A percentile compares a stretch with the other conserved stretches of the same genome.
Evolutionary conservation across 2,329 filamentous ascomycete species (phyloP).

Genomic region (Fusarium verrucosum): DNA sequence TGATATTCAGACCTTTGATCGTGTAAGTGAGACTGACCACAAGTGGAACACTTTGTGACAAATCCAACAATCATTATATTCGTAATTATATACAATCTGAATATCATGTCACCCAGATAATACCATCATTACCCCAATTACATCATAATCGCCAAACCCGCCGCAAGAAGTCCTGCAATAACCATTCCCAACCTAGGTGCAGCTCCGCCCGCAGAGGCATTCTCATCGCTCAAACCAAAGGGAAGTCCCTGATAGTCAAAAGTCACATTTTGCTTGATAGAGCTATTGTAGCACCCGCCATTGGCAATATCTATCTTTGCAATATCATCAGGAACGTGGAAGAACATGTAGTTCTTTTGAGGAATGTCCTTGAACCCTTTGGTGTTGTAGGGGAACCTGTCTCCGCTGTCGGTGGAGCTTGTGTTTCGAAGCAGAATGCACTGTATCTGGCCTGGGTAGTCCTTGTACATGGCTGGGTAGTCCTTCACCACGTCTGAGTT

Average conservation of each 20-base stretch:
- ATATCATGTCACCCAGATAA: not conserved
- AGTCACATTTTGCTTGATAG: slow-evolving; percentile 74
- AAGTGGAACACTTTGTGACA: not conserved
- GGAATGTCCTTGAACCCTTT: slow-evolving; percentile 73
- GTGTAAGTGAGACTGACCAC: too few relatives aligned
- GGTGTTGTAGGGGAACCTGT: slow-evolving; percentile 81
- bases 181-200: slow-evolving; percentile 35
- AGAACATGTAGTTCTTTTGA: slow-evolving; percentile 80
- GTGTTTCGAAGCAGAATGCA: slow-evolving; percentile 84
- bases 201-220: slow-evolving; percentile 42
- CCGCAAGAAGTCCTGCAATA: slow-evolving; percentile 30
- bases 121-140: slow-evolving; percentile 9
- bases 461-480: slow-evolving; percentile 67
- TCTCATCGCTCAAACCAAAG: slow-evolving; percentile 53
- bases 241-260: slow-evolving; percentile 71
- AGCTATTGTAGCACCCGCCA: slow-evolving; percentile 73
- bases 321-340: slow-evolving; percentile 75
- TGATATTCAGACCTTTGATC: too few relatives aligned
- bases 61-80: slow-evolving; percentile 10
- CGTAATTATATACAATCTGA: slow-evolving; percentile 2
- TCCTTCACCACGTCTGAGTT: slow-evolving; percentile 80
- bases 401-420: slow-evolving; percentile 70
- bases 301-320: slow-evolving; percentile 70
- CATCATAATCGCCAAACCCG: slow-evolving; percentile 37
- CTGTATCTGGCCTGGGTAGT: slow-evolving; percentile 76